Conservation (phyloP, 164 flowering plant genomes). For the Vitis vinifera region DNA sequence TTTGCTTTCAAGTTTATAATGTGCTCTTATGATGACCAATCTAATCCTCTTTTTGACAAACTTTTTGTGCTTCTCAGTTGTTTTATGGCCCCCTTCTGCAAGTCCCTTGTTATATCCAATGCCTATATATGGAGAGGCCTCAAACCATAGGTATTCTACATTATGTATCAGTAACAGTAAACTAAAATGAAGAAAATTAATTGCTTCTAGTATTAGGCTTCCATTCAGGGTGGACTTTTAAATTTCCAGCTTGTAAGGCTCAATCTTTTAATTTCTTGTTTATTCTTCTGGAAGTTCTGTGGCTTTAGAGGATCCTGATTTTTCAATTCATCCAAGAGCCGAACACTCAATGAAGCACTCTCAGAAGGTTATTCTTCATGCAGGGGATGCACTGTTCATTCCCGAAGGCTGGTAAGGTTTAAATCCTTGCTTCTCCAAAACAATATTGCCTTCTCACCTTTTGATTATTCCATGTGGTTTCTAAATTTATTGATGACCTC, state of each 20-base stretch:
- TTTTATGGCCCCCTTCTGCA: conserved; percentile 95
- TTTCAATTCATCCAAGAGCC: conserved; percentile 74
- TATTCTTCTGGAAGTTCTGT: conserved; percentile 57
- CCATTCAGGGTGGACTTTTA: conserved; percentile 1
- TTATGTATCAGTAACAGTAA: background rate
- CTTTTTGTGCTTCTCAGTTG: conserved; percentile 47
- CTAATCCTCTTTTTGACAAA: background rate
- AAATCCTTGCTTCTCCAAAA: background rate
- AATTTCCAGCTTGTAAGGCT: background rate
- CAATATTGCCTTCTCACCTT: background rate
- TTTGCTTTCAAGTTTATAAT: background rate
- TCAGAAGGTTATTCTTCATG: conserved; percentile 73
- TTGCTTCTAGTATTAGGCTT: background rate
- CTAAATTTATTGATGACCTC: background rate
- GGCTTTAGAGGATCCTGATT: conserved; percentile 64
- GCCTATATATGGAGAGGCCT: conserved; percentile 92
- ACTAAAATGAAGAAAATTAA: background rate
- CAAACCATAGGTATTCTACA: conserved; percentile 84
- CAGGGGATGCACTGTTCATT: conserved; percentile 94
- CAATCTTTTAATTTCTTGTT: conserved; percentile 3
- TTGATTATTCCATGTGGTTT: background rate
- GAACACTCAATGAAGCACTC: conserved; percentile 47
- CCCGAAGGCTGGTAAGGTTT: conserved; percentile 96
- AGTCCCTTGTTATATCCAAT: conserved; percentile 71
- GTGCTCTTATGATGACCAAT: background rate